Base-by-base conservation (phyloP, 441 rosid species). In the Populus hybrid region DNA sequence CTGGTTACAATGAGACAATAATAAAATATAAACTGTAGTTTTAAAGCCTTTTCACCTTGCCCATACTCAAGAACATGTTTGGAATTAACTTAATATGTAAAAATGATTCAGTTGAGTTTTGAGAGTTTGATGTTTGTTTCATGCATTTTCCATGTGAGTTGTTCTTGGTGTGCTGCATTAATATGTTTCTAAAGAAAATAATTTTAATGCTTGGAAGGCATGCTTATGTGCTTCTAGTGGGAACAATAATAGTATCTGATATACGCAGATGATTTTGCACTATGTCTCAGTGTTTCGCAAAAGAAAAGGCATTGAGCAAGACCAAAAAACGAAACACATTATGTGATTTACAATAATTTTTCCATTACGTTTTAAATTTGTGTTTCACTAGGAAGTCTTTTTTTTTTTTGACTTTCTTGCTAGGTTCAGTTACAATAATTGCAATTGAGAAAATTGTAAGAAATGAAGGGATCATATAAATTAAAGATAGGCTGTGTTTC, bases 1-100 rank as follows among this genome's bases (percentile, higher is more conserved):
- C 20, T 67, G 28, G 6, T 26, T 59, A 7, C 71, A 33, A 35
- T 71, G 69, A 69, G 29, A 36, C 53, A 38, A 2, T 3, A 7
- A 24, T 28, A 18, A 5, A 38, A 7, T 31, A 53, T 53, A 14
- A 18, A 24, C 16, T 69, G 67, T 69, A 31, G 12, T 71, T 20
- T 74, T 69, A 71, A 80, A 45, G 10, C 38, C 9, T 42, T 64
- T 24, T 74, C 73, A 69, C 36, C 53, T 9, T 4, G 23, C 6
- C 69, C 36, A 29, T 68, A 29, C 38, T 68, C 45, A 7, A 21
- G 23, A 76, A 64, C 40, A 36, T 73, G 56, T 21, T 65, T 53
- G n/a, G 14, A 71, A 24, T 26, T 18, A 21, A 20, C 77, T 50
- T 18, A 42, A 59, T 72, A 10, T 3, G 11, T 21, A 72, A 16